These are phyloP conservation scores for Stephania cephalantha DNA, from an alignment of 164 flowering plant genomes.

Conservation along the genomic window DNA sequence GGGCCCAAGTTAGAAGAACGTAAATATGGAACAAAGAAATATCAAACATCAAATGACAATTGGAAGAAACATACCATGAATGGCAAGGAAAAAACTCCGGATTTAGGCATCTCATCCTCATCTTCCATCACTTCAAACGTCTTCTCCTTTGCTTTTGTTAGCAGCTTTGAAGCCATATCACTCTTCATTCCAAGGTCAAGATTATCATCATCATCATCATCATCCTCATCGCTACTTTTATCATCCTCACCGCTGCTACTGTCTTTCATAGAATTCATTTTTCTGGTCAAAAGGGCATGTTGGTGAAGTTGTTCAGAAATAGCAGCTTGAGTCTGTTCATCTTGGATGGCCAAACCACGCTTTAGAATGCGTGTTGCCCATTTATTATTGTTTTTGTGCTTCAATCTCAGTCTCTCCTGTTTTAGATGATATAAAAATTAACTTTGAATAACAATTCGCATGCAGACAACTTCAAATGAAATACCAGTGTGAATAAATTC, in stretches of 20 bases:
- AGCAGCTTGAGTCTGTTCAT: constrained; percentile 88
- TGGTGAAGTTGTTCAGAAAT: constrained; percentile 70
- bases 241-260: constrained; percentile 67
- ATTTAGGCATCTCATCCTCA: constrained; percentile 55
- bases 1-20: not conserved
- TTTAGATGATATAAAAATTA: constrained; percentile 6
- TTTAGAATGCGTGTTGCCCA: constrained; percentile 74
- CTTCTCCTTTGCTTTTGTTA: constrained; percentile 62
- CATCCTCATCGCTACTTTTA: constrained; percentile 51
- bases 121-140: constrained; percentile 50
- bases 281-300: constrained; percentile 69
- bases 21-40: not conserved
- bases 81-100: constrained; percentile 78
- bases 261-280: constrained; percentile 72
- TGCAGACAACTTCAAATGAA: not conserved
- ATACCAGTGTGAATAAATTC: not conserved
- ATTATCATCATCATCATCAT: constrained; percentile 33
- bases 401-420: constrained; percentile 80
- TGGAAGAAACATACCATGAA: constrained; percentile 60
- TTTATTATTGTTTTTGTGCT: constrained; percentile 67
- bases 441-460: not conserved
- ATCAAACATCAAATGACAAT: not conserved
- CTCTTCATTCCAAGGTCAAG: constrained; percentile 33
- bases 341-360: constrained; percentile 74
- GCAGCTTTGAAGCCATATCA: constrained; percentile 39